Conservation (phyloP, 208 protist species). For the Trypanosoma congolense region DNA sequence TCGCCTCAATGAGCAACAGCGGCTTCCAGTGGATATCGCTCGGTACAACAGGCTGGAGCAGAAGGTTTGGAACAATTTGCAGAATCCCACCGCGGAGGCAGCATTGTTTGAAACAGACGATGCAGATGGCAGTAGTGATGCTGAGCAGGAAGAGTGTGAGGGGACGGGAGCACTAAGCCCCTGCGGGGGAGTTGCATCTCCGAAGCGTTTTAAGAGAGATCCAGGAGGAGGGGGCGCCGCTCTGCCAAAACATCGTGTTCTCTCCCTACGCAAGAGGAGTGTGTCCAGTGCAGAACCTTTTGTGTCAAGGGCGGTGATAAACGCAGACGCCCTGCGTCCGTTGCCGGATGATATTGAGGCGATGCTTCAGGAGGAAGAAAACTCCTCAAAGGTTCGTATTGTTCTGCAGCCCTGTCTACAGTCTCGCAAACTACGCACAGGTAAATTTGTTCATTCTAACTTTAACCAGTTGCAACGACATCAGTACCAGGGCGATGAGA, state of each 20-base stretch:
- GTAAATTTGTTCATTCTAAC: background rate
- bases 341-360: constrained; percentile 46
- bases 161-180: background rate
- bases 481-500: constrained; percentile 15
- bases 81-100: too few species aligned
- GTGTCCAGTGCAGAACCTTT: constrained; percentile 18
- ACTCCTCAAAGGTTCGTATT: constrained; percentile 60
- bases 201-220: background rate
- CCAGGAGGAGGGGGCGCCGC: background rate
- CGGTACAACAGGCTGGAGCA: constrained; percentile 35
- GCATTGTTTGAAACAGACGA: background rate
- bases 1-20: constrained; percentile 45
- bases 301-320: constrained; percentile 37
- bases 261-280: constrained; percentile 5
- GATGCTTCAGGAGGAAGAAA: constrained; percentile 68
- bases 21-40: constrained; percentile 59
- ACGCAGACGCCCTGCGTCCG: constrained; percentile 24
- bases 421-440: constrained; percentile 30
- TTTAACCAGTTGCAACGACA: constrained; percentile 3
- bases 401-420: constrained; percentile 76
- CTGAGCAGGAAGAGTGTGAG: background rate
- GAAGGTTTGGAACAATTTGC: constrained; percentile 11
- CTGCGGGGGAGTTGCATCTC: background rate
- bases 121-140: background rate
- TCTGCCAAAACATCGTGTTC: constrained; percentile 2